A percentile compares a stretch with the other conserved stretches of the same genome.
phyloP scores from a whole-genome alignment of 768 basidiomycete species.

The Tephrocybe sp. region DNA sequence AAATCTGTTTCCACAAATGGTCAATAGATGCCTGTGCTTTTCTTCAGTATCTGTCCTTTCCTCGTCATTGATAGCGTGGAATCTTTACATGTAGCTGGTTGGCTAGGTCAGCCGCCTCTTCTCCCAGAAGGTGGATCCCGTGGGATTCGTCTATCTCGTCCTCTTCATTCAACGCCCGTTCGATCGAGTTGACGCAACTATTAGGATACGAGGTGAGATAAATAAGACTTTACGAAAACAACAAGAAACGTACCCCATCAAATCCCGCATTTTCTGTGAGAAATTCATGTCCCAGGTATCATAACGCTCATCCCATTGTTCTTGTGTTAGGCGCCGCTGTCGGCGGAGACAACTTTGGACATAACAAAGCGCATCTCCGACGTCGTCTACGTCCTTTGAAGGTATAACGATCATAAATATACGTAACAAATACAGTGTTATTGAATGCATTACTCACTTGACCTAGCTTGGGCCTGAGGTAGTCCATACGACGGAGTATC shows the following conservation, averaged over 20 bases:
- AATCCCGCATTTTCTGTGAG: neutral
- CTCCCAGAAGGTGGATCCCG: neutral
- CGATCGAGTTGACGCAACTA: neutral
- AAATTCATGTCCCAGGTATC: neutral
- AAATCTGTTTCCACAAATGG: neutral
- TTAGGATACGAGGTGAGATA: neutral
- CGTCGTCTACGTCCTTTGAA: neutral
- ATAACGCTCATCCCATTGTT: constrained; percentile 1
- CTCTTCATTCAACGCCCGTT: neutral
- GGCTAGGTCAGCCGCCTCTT: neutral
- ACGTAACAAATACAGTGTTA: neutral
- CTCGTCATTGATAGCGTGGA: neutral
- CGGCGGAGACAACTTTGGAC: constrained; percentile 1
- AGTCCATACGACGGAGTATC: neutral
- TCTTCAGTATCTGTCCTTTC: neutral
- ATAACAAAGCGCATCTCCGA: neutral
- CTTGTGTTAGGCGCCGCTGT: neutral
- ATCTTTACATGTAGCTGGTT: neutral
- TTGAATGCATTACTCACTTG: neutral
- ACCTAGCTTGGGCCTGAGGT: neutral
- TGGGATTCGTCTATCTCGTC: neutral
- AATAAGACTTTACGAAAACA: neutral
- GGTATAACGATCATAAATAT: neutral
- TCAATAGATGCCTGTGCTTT: neutral
- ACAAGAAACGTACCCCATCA: neutral